Base-by-base conservation (phyloP, 2,329 filamentous ascomycete species). In the Hansfordia pulvinata region DNA sequence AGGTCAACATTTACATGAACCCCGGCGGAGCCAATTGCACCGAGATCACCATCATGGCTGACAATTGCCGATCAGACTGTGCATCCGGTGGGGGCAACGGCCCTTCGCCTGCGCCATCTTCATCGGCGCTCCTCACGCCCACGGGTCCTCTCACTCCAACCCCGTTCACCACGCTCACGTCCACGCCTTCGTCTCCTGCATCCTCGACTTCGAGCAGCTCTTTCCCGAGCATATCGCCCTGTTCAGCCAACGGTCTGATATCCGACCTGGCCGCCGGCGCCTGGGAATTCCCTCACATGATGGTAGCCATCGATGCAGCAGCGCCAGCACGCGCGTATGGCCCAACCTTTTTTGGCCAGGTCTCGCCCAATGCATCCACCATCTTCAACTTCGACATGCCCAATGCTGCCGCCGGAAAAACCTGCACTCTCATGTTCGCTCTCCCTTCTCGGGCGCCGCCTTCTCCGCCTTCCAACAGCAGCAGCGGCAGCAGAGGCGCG, bases 361-460 rank as follows among this genome's bases (percentile, higher is more conserved):
- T 76, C 19, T 65, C 63, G 9, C 48, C 56, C 11, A 57, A 53
- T 29, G 47, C 66, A 25, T 66, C 64, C 8, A 64, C 65, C 9
- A 64, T 79, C 41, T 80, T 76, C 63, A 77, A 77, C 55, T 81
- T 81, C 50, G 71, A 77, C 41, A 66, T 81, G 22, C 67, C 66
- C 2, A 34, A 48, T 4, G 48, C 51, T 5, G 60, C 69, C 38
- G 38, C 54, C 7, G 69, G 66, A 37, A 68, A 69, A 50, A 67
- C 53, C 6, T 82, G 76, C 54, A 64, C 60, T 29, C 54, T 80
- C 7, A 54, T 73, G 30, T 81, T 81, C 63, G 55, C 77, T 19
- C 66, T 79, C 49, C 75, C 75, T 7, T 50, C n/a, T n/a, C n/a
- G n/a, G n/a, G n/a, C n/a, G n/a, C n/a, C n/a, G n/a, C n/a, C n/a